Evolutionary conservation across 495 filamentous ascomycete species (phyloP), one percentile per base, ranked within the genome.

Genomic region (Echria macrotheca): DNA sequence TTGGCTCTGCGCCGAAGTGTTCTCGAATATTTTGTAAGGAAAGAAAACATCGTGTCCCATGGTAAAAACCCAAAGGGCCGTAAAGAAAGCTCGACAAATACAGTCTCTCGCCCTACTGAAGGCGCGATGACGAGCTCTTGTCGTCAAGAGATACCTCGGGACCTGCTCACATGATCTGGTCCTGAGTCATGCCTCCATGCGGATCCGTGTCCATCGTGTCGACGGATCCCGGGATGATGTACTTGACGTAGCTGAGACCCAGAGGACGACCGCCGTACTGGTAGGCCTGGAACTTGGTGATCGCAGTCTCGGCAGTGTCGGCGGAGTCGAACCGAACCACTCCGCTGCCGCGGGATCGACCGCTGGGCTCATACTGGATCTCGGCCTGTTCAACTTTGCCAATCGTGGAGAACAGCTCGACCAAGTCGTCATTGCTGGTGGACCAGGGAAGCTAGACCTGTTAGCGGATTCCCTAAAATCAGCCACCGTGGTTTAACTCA

Each of bases 391-490:
- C 90, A 52, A 98, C 93, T 69, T 96, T 95, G 37, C 91, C 93
- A 63, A 98, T 97, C 5, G 93, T 98, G 23, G 84, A 89, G 78
- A 98, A 98, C 11, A 98, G 78, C 61, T 98, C 93, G 38, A 96
- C 78, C 4, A 98, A 69, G 66, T 98, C 93, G 47, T 97, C 94
- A 58, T 97, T 96, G 70, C 90, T 96, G 17, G 93, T 98, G 25
- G 91, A 96, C 93, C 93, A 98, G 4, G 93, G 93, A 48, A 98
- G 80, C 91, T 97, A 59, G n/a, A n/a, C n/a, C n/a, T n/a, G n/a
- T n/a, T n/a, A n/a, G n/a, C n/a, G n/a, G n/a, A n/a, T n/a, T n/a
- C n/a, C n/a, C n/a, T n/a, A n/a, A n/a, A n/a, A n/a, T n/a, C n/a
- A n/a, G n/a, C n/a, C n/a, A n/a, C n/a, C n/a, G n/a, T n/a, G n/a